Evolutionary conservation across 1,284 basidiomycete species (phyloP).

Genomic region (Ganoderma sinense): DNA sequence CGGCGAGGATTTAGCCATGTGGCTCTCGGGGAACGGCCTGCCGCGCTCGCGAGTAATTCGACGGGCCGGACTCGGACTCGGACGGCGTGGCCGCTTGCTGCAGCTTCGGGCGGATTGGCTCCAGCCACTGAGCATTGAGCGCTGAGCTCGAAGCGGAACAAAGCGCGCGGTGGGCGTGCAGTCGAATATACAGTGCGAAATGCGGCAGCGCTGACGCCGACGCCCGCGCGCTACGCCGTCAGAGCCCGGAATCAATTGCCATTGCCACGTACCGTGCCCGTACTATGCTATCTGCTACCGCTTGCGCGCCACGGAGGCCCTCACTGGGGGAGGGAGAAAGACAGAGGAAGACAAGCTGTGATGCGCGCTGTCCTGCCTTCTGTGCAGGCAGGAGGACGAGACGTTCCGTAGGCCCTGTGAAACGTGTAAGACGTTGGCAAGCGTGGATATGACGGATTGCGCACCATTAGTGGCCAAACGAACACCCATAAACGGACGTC

Average conservation of each 20-base stretch:
- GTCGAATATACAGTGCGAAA: neutral
- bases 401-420: too few species aligned
- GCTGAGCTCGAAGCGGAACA: slow-evolving; percentile 3
- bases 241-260: too few species aligned
- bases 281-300: too few species aligned
- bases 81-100: too few species aligned
- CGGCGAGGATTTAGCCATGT: neutral
- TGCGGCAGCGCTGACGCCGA: neutral
- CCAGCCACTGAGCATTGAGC: neutral
- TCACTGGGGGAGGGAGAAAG: too few species aligned
- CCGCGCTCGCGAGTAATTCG: neutral
- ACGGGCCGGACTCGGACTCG: too few species aligned
- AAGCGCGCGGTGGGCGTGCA: neutral
- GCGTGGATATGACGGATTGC: neutral
- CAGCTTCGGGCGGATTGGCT: neutral
- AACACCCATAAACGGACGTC: neutral
- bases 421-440: neutral
- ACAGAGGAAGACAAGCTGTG: too few species aligned
- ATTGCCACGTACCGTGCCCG: too few species aligned
- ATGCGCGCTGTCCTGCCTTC: neutral
- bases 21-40: neutral
- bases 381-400: neutral
- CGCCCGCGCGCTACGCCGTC: too few species aligned
- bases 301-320: too few species aligned
- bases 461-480: neutral